Base-by-base conservation (phyloP, 2,329 filamentous ascomycete genomes). In the Aspergillus sp. region DNA sequence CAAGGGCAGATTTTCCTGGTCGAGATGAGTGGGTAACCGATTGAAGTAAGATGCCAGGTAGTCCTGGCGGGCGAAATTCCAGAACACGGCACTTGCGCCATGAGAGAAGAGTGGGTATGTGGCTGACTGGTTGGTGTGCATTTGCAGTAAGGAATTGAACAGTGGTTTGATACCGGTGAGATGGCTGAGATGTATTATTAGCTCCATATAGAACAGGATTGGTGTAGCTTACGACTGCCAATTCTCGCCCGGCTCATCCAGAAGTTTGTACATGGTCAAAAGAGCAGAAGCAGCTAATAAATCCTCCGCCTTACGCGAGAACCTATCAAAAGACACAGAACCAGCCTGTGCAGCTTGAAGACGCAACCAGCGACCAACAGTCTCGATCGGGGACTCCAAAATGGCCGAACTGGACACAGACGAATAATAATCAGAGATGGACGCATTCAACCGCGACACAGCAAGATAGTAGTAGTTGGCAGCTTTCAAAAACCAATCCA, bases 51-150 rank as follows among this genome's bases (percentile, higher is more conserved):
- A 79, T 43, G 76, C 74, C 8, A 82, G 64, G 63, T 82, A 79
- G 49, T 83, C 81, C 50, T 82, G 76, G 7, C 79, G 70, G 9
- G 78, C 79, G 51, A 83, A 77, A 45, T 81, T 81, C 80, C 81
- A 84, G 54, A 83, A 83, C 0, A 76, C 78, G 2, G 79, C 78
- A 51, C 68, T 70, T 10, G 77, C 68, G 4, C 70, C 77, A 56
- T 76, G 75, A 6, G 73, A 75, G 2, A 75, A 73, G 3, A 53
- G 56, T 5, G 39, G 27, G 1, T 29, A 32, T 5, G 40, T 35
- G 44, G 50, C 11, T 43, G 59, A 44, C 10, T 44, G 12, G 30
- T n/a, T 37, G 5, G 29, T 40, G 43, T 53, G 30, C 19, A 57
- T 32, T 35, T 68, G 64, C 8, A 75, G 66, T 12, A 70, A 60